Base-by-base conservation (phyloP, 208 protist genomes). In the Leishmania martiniquensis region DNA sequence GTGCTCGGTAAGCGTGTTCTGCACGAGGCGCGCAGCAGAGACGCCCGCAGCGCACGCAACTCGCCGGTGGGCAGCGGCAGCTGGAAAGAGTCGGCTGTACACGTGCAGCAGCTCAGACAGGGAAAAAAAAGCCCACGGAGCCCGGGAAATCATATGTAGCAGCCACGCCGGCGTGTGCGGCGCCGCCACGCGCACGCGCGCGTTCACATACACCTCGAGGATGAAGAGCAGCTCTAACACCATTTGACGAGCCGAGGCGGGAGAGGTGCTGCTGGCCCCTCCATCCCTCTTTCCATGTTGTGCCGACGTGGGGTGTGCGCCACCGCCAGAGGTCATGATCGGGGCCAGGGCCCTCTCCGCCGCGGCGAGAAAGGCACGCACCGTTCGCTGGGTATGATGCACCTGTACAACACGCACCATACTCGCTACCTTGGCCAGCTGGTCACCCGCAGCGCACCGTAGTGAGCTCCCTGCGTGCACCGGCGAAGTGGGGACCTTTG, bases 381-480 rank as follows among this genome's bases (percentile, higher is more conserved):
- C 17, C 1, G 82, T 85, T 4, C 82, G 82, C 52, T 75, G 76
- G 5, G 82, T 82, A 55, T 85, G 82, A 34, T 76, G 52, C 20
- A 34, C 20, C 77, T 81, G 77, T 42, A 82, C 22, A 3, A 76
- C 34, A 15, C 42, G 29, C 29, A 39, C 37, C 76, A 85, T 82
- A 3, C 29, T 29, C 1, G 73, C 62, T 34, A 85, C 44, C 13
- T 51, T 39, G 0, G 54, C 39, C 44, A 82, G 22, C 66, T 74
- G 51, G n/a, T 39, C 9, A 10, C 15, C 49, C 49, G 52, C 55
- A 29, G n/a, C n/a, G n/a, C 55, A 62, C 7, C 55, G 17, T 15
- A 10, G n/a, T 15, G n/a, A 6, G 9, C n/a, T 37, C n/a, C 55
- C n/a, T 62, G 5, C 1, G n/a, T 5, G 5, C 68, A 51, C 10